Percentiles rank a stretch among this genome's conserved stretches.
These are phyloP conservation scores for Brassica nigra DNA, from an alignment of 345 rosid species.

Conservation along the genomic window DNA sequence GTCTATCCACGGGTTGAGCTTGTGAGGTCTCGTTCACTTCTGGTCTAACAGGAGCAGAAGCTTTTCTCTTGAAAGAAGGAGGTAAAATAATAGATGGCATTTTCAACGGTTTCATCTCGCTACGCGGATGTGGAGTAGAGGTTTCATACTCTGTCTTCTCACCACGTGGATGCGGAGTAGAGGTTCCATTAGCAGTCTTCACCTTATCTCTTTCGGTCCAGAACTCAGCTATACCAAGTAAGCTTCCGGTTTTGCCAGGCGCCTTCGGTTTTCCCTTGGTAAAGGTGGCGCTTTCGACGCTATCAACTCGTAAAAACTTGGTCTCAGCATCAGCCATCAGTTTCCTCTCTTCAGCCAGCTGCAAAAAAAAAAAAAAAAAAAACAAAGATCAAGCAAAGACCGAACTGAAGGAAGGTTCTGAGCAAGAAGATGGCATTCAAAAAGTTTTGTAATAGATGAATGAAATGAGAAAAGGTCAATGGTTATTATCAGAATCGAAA, in stretches of 20 bases:
- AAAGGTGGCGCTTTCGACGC: neutral
- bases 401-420: neutral
- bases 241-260: constrained; percentile 33
- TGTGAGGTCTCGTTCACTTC: constrained; percentile 19
- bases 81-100: constrained; percentile 37
- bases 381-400: constrained; percentile 3
- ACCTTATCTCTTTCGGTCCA: constrained; percentile 29
- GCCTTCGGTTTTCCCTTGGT: constrained; percentile 24
- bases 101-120: constrained; percentile 11
- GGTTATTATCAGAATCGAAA: neutral
- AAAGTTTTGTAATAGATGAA: neutral
- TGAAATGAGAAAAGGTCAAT: neutral
- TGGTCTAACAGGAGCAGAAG: constrained; percentile 18
- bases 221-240: constrained; percentile 38
- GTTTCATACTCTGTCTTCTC: constrained; percentile 5
- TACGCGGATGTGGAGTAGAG: constrained; percentile 7
- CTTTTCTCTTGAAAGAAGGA: constrained; percentile 39
- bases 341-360: constrained; percentile 37
- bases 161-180: constrained; percentile 3
- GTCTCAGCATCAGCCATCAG: constrained; percentile 38
- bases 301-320: constrained; percentile 16
- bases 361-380: constrained; percentile 1
- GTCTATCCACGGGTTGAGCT: constrained; percentile 19
- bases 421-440: neutral
- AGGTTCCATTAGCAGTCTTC: constrained; percentile 6